These are phyloP conservation scores for Camptophora hylomeconis DNA, from an alignment of 2,329 filamentous ascomycete species.

Conservation along the genomic window DNA sequence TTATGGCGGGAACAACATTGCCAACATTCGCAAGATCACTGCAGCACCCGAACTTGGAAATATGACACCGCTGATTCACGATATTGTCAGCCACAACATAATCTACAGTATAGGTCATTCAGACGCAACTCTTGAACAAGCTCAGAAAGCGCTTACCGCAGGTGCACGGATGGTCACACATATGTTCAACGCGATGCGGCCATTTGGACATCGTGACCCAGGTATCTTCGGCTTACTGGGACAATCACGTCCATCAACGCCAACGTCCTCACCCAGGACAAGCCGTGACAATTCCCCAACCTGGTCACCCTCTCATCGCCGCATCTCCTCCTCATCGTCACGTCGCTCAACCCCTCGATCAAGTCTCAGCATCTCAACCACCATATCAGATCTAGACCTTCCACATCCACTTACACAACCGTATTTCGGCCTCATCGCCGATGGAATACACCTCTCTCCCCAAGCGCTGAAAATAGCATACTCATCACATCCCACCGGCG, in stretches of 20 bases:
- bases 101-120: conserved; percentile 75
- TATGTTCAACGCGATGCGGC: conserved; percentile 87
- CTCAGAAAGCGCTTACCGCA: conserved; percentile 53
- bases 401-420: conserved; percentile 35
- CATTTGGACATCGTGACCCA: conserved; percentile 80
- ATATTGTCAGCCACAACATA: conserved; percentile 53
- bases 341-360: conserved; percentile 1
- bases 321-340: conserved; percentile 9
- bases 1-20: conserved; percentile 57
- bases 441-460: conserved; percentile 81
- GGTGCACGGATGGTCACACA: conserved; percentile 86
- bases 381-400: conserved; percentile 1
- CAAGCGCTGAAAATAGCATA: conserved; percentile 82
- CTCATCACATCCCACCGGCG: conserved; percentile 69
- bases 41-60: conserved; percentile 68
- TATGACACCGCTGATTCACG: conserved; percentile 56
- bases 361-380: conserved; percentile 20
- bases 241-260: conserved; percentile 22
- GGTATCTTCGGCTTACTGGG: conserved; percentile 81
- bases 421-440: conserved; percentile 79
- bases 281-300: conserved; percentile 1
- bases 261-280: conserved; percentile 10
- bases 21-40: conserved; percentile 63
- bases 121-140: conserved; percentile 75
- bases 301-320: neutral